Percentiles rank a stretch among this genome's conserved stretches.
These are phyloP conservation scores for Pythium aphanidermatum DNA, from an alignment of 352 stramenopile species.

Conservation along the genomic window DNA sequence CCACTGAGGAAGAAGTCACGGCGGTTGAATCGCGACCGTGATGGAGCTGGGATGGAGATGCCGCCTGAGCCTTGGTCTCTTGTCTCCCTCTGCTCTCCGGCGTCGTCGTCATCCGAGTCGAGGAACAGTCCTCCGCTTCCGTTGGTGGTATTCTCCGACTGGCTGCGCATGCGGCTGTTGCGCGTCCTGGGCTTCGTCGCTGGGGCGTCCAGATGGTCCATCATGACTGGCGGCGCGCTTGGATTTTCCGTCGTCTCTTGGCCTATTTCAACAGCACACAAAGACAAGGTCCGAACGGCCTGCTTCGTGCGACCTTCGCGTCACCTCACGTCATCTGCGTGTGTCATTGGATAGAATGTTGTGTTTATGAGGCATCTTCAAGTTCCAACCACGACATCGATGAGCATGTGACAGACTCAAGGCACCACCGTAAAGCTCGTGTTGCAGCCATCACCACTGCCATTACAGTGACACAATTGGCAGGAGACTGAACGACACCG, in stretches of 20 bases:
- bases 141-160: constrained; percentile 13
- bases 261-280: constrained; percentile 15
- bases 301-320: constrained; percentile 16
- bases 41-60: constrained; percentile 4
- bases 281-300: constrained; percentile 13
- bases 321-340: neutral
- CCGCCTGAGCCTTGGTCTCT: neutral
- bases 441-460: too few species aligned
- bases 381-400: constrained; percentile 14
- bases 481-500: too few species aligned
- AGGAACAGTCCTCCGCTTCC: constrained; percentile 5
- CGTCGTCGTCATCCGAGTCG: constrained; percentile 14
- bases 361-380: constrained; percentile 12
- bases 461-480: too few species aligned
- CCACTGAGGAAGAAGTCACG: constrained; percentile 18
- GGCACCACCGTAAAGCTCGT: too few species aligned
- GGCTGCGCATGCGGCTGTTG: constrained; percentile 14
- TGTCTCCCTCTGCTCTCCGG: neutral
- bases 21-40: constrained; percentile 12
- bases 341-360: constrained; percentile 17
- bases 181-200: neutral
- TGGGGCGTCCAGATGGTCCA: constrained; percentile 10
- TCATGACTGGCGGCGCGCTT: constrained; percentile 13
- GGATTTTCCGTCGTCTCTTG: constrained; percentile 1
- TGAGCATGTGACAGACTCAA: neutral